phyloP scores from a whole-genome alignment of 2,329 filamentous ascomycete species.

The Bertia moriformis region DNA sequence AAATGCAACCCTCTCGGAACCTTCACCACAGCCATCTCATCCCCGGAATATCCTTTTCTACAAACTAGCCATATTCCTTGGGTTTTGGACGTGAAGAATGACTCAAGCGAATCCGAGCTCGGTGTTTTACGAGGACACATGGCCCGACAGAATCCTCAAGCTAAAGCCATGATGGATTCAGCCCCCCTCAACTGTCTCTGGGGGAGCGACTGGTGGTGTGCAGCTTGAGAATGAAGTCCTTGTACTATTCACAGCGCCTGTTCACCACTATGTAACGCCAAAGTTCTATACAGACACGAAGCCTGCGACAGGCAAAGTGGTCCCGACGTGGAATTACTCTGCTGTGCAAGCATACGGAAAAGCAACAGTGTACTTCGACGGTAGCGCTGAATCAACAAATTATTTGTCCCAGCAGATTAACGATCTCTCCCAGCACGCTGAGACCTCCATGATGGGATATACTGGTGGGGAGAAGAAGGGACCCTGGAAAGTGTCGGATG shows the following conservation, averaged over 20 bases:
- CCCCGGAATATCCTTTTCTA: slow-evolving; percentile 28
- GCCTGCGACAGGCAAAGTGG: slow-evolving; percentile 47
- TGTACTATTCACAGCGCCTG: slow-evolving; percentile 42
- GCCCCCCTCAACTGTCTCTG: slow-evolving; percentile 13
- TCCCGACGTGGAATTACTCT: slow-evolving; percentile 58
- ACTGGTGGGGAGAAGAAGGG: slow-evolving; percentile 17
- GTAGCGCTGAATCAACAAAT: slow-evolving; percentile 21
- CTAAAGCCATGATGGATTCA: slow-evolving; percentile 46
- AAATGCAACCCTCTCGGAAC: slow-evolving; percentile 44
- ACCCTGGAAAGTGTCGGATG: slow-evolving; percentile 42
- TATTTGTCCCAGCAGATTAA: slow-evolving; percentile 36
- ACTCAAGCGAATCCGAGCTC: slow-evolving; percentile 19
- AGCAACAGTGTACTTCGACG: slow-evolving; percentile 36
- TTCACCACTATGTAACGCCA: slow-evolving; percentile 52
- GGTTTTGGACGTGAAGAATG: slow-evolving; percentile 32
- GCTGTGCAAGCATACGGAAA: slow-evolving; percentile 49
- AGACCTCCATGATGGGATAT: slow-evolving; percentile 41
- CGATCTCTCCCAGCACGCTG: slow-evolving; percentile 33
- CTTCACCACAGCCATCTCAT: slow-evolving; percentile 44
- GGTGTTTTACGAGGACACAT: slow-evolving; percentile 44
- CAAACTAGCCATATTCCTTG: slow-evolving; percentile 50
- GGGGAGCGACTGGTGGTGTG: slow-evolving; percentile 6
- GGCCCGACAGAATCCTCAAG: slow-evolving; percentile 47
- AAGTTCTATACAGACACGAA: slow-evolving; percentile 57
- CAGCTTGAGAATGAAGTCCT: slow-evolving; percentile 37